Percentiles rank a stretch among this genome's conserved stretches.
Conservation (phyloP, 73 alveolate species). For the Paramecium sexaurelia region DNA sequence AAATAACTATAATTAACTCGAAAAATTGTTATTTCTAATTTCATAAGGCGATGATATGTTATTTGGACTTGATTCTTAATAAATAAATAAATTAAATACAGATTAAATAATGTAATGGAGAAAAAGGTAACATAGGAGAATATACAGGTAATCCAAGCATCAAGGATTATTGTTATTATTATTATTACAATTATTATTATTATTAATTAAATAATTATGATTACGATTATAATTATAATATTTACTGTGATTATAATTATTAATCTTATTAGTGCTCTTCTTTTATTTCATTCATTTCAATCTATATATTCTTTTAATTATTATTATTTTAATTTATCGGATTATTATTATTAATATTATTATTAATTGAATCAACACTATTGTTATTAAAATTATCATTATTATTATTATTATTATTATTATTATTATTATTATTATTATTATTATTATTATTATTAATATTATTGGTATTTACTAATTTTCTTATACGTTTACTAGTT, state of each 20-base stretch:
- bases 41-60: constrained; percentile 13
- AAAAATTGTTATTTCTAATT: not conserved
- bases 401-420: not conserved
- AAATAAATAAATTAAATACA: not conserved
- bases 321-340: not conserved
- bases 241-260: not conserved
- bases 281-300: not conserved
- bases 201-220: not conserved
- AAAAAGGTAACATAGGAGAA: constrained; percentile 40
- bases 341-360: not conserved
- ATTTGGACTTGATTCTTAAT: constrained; percentile 32
- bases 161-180: not conserved
- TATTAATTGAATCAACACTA: not conserved
- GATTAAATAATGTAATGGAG: constrained; percentile 27
- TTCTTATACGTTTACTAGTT: constrained; percentile 1
- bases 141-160: constrained; percentile 11
- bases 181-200: not conserved
- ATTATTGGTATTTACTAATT: not conserved
- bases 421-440: not conserved
- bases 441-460: not conserved
- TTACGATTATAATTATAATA: not conserved
- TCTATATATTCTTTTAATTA: not conserved
- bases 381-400: not conserved
- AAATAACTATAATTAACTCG: not conserved
- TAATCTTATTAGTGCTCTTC: not conserved